Evolutionary conservation across 1,284 basidiomycete species (phyloP), one percentile per base, ranked within the genome.

Genomic region (Cutaneotrichosporon dermatis): DNA sequence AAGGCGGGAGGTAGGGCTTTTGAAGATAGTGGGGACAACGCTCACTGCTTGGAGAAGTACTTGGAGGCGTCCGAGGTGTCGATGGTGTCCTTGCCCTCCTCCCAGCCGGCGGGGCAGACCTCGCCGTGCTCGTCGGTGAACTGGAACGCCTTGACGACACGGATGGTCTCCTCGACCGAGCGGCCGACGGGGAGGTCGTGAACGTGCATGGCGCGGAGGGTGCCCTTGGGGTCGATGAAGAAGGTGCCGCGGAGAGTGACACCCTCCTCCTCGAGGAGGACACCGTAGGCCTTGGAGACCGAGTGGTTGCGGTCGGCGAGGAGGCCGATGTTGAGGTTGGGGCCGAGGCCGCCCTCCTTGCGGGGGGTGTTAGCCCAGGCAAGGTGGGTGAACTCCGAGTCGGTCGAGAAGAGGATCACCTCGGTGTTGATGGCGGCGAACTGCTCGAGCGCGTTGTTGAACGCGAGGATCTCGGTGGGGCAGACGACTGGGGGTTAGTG

Each of bases 151-250:
- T 93, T 87, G 79, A 94, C 80, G 59, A 94, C 85, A 62, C 91
- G 88, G 64, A 92, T 74, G 6, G 90, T 92, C 81, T 94, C 91
- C 54, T 92, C 90, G 61, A 93, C 91, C 4, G 89, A 91, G 62
- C 91, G 88, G 42, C 91, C 91, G 59, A 93, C 91, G 39, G 91
- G 89, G 56, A 92, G 83, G 77, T 94, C 91, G 75, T 93, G 93
- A 66, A 94, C 63, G 73, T 72, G 71, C 55, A 70, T 61, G 48
- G 72, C 70, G 42, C 89, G 83, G 56, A 92, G 80, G 60, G 82
- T 84, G 58, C 90, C 91, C 79, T 89, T 87, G 61, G 90, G 90
- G 77, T 93, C 91, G 69, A 94, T 90, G 75, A 94, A 82, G 83
- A 93, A 94, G 48, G 90, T 82, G 13, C 89, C 91, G 60, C 91